phyloP scores from a whole-genome alignment of 129 eudicot genomes.

The Flaveria trinervia region DNA sequence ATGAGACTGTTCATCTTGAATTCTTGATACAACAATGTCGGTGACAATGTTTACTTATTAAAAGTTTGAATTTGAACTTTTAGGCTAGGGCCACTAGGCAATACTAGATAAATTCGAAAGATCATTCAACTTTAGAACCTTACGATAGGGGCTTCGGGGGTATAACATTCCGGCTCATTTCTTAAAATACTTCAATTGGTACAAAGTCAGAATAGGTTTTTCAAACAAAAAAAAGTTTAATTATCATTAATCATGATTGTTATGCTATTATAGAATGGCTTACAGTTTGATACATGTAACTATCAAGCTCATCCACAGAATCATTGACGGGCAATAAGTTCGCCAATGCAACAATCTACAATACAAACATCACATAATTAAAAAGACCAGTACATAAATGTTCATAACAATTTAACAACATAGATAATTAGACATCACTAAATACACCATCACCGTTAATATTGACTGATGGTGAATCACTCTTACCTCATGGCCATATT shows the following conservation, averaged over 20 bases:
- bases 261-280: slow-evolving; percentile 23
- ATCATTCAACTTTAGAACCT: no score
- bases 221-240: no score
- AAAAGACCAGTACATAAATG: not conserved
- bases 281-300: slow-evolving; percentile 99
- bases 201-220: no score
- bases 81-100: not conserved
- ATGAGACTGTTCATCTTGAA: not conserved
- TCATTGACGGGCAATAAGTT: slow-evolving; percentile 94
- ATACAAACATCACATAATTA: slow-evolving; percentile 5
- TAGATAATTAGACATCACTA: not conserved
- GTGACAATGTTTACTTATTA: not conserved
- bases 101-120: not conserved
- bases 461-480: slow-evolving; percentile 17
- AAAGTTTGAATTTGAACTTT: not conserved
- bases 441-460: not conserved
- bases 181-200: no score
- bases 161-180: no score
- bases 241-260: not conserved
- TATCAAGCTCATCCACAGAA: slow-evolving; percentile 83
- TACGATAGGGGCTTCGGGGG: no score
- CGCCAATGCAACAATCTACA: slow-evolving; percentile 90
- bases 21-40: not conserved
- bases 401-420: not conserved
- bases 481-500: slow-evolving; percentile 81